Evolutionary conservation across 768 basidiomycete species (phyloP), one percentile per base, ranked within the genome.

Genomic region (Nevesoporus exiguus): DNA sequence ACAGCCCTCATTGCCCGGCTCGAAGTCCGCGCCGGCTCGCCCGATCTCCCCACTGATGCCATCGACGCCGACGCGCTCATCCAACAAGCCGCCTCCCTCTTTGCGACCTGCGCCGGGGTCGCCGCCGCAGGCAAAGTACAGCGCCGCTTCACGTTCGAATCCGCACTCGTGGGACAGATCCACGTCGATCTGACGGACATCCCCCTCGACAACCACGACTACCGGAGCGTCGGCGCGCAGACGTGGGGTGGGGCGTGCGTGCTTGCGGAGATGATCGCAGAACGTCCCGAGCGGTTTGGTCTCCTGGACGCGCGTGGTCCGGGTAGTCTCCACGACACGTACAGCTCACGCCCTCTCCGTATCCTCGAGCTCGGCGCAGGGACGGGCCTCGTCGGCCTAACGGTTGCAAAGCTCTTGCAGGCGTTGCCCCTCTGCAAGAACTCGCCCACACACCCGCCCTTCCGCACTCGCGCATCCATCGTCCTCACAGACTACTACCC

Each of bases 171-270:
- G 7, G 61, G 60, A 41, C 37, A 54, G 42, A 59, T 76, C 36
- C 60, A 70, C 11, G 71, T 88, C 11, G 64, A 73, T 48, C 61
- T 94, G 46, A 83, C 75, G 29, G 92, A 93, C 66, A 77, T 84
- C 2, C 82, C 88, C 2, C 70, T 92, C 40, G 79, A 84, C 47
- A 84, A 88, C 51, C 71, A 77, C n/a, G 86, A 90, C 59, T 85
- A 82, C 57, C 71, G 74, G 13, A 87, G 84, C 51, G 83, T 92
- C 17, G 92, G 92, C 1, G 84, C 90, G 25, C 92, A 93, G 71
- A 94, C 91, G 0, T 95, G 92, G 93, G 91, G 90, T 4, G 83
- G 86, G 10, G 86, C 90, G 3, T 91, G 86, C 59, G 81, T 94
- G 7, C 76, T 95, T 51, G 81, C 90, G 0, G 86, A 90, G 64